These are phyloP conservation scores for Pseudonectria buxi DNA, from an alignment of 2,329 filamentous ascomycete species.

Conservation along the genomic window DNA sequence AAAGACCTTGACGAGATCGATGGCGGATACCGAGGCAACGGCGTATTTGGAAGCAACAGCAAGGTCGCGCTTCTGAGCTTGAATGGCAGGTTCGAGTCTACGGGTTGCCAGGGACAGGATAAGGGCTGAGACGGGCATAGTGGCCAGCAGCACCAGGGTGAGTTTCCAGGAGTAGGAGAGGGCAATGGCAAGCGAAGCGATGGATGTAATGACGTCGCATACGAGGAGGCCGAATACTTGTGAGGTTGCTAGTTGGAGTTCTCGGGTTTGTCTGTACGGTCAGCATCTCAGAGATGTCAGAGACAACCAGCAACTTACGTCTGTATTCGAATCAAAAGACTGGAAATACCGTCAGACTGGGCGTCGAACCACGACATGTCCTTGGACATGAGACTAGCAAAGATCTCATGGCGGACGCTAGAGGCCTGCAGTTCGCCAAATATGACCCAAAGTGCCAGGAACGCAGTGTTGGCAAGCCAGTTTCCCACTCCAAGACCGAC, in stretches of 20 bases:
- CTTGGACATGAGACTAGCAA: slow-evolving; percentile 61
- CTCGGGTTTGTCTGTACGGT: slow-evolving; percentile 63
- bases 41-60: slow-evolving; percentile 64
- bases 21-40: slow-evolving; percentile 62
- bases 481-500: slow-evolving; percentile 55
- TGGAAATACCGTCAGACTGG: slow-evolving; percentile 62
- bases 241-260: slow-evolving; percentile 74
- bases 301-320: slow-evolving; percentile 45
- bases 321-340: slow-evolving; percentile 65
- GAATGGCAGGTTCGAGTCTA: slow-evolving; percentile 58
- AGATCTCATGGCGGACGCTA: slow-evolving; percentile 57
- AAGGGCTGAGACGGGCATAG: slow-evolving; percentile 59
- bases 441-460: slow-evolving; percentile 64
- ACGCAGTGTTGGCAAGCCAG: slow-evolving; percentile 61
- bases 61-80: slow-evolving; percentile 60
- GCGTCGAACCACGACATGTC: slow-evolving; percentile 79
- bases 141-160: slow-evolving; percentile 70
- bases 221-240: slow-evolving; percentile 69
- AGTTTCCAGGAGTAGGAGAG: slow-evolving; percentile 79
- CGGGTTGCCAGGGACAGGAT: slow-evolving; percentile 54
- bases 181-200: slow-evolving; percentile 63
- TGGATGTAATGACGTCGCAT: slow-evolving; percentile 55
- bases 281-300: background rate
- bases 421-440: slow-evolving; percentile 79
- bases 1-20: slow-evolving; percentile 82